Evolutionary conservation across 352 stramenopile species (phyloP).

Genomic region (Globisporangium barbulae): DNA sequence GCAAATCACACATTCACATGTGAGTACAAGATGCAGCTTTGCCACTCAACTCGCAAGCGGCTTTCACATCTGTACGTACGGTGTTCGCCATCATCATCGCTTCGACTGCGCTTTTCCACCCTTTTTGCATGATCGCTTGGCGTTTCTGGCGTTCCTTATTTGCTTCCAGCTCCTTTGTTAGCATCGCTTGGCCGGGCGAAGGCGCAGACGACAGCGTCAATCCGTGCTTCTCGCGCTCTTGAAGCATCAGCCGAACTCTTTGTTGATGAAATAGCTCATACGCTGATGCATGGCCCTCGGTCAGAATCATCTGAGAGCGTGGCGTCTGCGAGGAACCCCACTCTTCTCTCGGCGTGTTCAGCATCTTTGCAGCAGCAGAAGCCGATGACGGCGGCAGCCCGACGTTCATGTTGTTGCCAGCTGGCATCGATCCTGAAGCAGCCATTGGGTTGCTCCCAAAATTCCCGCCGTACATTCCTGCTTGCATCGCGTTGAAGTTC

Average conservation of each 20-base stretch:
- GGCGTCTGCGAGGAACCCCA: slow-evolving; percentile 86
- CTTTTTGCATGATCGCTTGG: slow-evolving; percentile 88
- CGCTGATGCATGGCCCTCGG: slow-evolving; percentile 73
- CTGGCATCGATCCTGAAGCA: neutral
- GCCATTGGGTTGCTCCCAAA: slow-evolving; percentile 15
- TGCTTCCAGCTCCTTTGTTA: slow-evolving; percentile 86
- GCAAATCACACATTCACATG: neutral
- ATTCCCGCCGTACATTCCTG: slow-evolving; percentile 18
- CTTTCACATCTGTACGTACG: slow-evolving; percentile 31
- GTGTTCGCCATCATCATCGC: slow-evolving; percentile 80
- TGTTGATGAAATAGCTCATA: slow-evolving; percentile 89
- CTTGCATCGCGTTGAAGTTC: slow-evolving; percentile 29
- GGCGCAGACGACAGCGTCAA: slow-evolving; percentile 72
- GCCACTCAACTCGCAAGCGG: neutral
- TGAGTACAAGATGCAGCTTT: neutral
- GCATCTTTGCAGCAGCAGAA: slow-evolving; percentile 34
- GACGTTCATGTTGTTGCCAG: slow-evolving; percentile 17
- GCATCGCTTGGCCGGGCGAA: slow-evolving; percentile 79
- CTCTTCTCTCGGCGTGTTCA: slow-evolving; percentile 79
- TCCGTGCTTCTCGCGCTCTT: slow-evolving; percentile 80
- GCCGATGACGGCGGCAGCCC: slow-evolving; percentile 39
- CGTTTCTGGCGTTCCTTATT: slow-evolving; percentile 87
- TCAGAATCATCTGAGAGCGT: slow-evolving; percentile 79
- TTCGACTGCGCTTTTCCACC: slow-evolving; percentile 84
- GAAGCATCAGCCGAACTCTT: slow-evolving; percentile 75